phyloP scores from a whole-genome alignment of 345 rosid species.

The Eucalyptus curtisii region DNA sequence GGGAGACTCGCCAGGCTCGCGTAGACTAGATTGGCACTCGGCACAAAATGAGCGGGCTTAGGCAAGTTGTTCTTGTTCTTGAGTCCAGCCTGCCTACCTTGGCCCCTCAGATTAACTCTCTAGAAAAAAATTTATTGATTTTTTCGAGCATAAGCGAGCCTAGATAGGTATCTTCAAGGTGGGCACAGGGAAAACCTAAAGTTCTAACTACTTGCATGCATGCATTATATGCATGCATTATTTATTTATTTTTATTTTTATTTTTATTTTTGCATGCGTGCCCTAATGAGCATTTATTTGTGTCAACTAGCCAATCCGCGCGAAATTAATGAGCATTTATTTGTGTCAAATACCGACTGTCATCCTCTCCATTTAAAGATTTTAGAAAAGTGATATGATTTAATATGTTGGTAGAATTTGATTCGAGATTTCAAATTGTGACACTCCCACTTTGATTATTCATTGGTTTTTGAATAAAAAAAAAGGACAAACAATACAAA shows the following conservation, averaged over 20 bases:
- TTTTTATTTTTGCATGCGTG: neutral
- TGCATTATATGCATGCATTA: neutral
- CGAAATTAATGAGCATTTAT: neutral
- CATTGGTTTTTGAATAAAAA: neutral
- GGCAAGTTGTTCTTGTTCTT: neutral
- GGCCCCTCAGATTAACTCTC: neutral
- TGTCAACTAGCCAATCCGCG: neutral
- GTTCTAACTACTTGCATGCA: neutral
- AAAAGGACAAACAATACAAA: neutral
- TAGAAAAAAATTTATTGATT: neutral
- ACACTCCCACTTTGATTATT: neutral
- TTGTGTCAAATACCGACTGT: rapidly evolving
- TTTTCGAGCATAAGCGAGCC: neutral
- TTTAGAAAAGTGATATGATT: neutral
- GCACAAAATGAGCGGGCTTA: neutral
- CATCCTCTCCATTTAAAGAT: rapidly evolving
- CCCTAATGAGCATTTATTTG: neutral
- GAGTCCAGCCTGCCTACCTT: neutral
- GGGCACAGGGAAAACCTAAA: neutral
- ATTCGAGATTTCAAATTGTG: neutral
- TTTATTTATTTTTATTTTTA: too few relatives aligned
- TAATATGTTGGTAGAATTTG: neutral
- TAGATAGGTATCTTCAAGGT: neutral
- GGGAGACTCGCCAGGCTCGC: rapidly evolving
- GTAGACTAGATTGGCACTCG: neutral